These are phyloP conservation scores for Yarrowia divulgata DNA, from an alignment of 805 yeast genomes.

Conservation along the genomic window DNA sequence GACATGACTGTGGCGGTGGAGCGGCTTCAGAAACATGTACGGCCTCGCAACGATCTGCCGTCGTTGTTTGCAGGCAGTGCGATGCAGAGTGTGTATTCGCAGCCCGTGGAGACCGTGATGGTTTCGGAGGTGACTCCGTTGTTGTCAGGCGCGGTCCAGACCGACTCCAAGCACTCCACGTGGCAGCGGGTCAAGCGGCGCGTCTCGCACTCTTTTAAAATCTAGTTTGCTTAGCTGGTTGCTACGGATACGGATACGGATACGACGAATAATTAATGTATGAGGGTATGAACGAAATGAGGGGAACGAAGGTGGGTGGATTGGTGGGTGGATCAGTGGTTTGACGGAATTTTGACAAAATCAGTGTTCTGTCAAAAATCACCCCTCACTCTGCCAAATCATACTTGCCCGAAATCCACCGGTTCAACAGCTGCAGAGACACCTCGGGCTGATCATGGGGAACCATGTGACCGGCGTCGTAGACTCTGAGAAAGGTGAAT, in stretches of 20 bases:
- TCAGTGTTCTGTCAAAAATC: too few species aligned
- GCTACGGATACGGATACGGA: neutral
- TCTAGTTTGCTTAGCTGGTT: conserved; percentile 21
- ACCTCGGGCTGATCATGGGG: conserved; percentile 85
- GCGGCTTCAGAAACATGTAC: conserved; percentile 3
- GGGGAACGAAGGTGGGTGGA: too few species aligned
- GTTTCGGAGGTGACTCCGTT: neutral
- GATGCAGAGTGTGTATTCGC: conserved; percentile 1
- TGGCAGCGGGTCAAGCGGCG: conserved; percentile 26
- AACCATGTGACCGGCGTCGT: conserved; percentile 91
- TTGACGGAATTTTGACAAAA: too few species aligned
- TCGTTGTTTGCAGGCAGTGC: conserved; percentile 14
- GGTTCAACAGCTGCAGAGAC: conserved; percentile 71
- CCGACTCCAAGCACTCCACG: neutral
- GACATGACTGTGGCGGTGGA: conserved; percentile 20
- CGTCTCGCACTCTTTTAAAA: conserved; percentile 24
- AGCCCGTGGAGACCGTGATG: conserved; percentile 7
- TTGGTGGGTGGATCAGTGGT: too few species aligned
- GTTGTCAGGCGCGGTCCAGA: neutral
- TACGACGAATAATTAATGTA: neutral
- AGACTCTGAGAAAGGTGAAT: conserved; percentile 79
- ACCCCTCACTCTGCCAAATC: neutral
- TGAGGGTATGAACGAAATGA: too few species aligned
- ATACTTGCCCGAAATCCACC: conserved; percentile 60
- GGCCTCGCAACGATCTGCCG: neutral